phyloP scores from a whole-genome alignment of 2,329 filamentous ascomycete genomes.

The Pseudopithomyces chartarum region DNA sequence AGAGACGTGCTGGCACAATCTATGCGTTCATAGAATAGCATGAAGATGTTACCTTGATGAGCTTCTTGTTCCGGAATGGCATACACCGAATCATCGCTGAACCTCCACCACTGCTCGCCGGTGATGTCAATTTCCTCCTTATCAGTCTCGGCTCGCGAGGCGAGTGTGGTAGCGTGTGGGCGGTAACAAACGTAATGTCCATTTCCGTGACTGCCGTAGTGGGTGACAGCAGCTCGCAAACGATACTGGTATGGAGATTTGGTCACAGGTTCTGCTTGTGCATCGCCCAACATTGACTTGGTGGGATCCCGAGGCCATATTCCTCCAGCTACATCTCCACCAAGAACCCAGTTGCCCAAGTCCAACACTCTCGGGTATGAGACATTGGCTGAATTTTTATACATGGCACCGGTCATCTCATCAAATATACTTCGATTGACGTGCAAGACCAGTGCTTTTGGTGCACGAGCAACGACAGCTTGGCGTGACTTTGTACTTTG shows the following conservation, averaged over 20 bases:
- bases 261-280: constrained; percentile 44
- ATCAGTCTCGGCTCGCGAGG: constrained; percentile 11
- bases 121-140: constrained; percentile 29
- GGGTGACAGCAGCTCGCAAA: constrained; percentile 82
- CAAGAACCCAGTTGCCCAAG: constrained; percentile 83
- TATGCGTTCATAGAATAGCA: constrained; percentile 88
- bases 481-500: constrained; percentile 87
- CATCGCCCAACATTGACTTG: constrained; percentile 73
- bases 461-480: constrained; percentile 80
- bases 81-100: constrained; percentile 87
- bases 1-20: constrained; percentile 50
- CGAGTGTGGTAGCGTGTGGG: constrained; percentile 59
- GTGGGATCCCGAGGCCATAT: constrained; percentile 72
- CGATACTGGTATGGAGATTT: constrained; percentile 63
- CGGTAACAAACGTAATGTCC: constrained; percentile 95
- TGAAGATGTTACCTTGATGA: constrained; percentile 82
- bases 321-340: constrained; percentile 62
- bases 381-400: constrained; percentile 83
- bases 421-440: constrained; percentile 93
- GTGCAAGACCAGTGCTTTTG: constrained; percentile 81
- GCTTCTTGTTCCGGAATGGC: constrained; percentile 75
- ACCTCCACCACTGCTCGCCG: constrained; percentile 76
- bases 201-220: constrained; percentile 89
- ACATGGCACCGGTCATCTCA: constrained; percentile 75
- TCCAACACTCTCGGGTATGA: constrained; percentile 76